These are phyloP conservation scores for Polysphondylium violaceum DNA, from an alignment of 78 protist genomes.

Conservation along the genomic window DNA sequence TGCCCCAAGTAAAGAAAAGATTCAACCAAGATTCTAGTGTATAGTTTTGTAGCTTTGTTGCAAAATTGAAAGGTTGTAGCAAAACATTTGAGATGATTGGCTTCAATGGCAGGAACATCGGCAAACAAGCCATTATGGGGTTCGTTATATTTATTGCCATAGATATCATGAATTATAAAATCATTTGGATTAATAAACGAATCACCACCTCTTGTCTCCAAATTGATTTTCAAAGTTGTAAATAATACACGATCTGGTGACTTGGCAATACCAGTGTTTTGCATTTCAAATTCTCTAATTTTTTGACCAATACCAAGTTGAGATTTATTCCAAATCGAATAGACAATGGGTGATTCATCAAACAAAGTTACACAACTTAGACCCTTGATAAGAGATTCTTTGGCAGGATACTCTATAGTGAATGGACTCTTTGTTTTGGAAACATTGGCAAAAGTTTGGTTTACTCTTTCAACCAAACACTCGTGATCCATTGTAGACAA, in stretches of 20 bases:
- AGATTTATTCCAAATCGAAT: constrained; percentile 54
- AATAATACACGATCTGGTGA: constrained; percentile 50
- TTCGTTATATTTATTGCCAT: constrained; percentile 17
- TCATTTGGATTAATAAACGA: constrained; percentile 18
- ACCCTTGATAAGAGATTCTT: constrained; percentile 57
- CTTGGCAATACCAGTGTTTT: no score
- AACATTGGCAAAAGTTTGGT: constrained; percentile 52
- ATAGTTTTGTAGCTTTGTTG: constrained; percentile 36
- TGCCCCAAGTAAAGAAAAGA: constrained; percentile 61
- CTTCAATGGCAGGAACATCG: not conserved
- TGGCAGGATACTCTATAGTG: constrained; percentile 61
- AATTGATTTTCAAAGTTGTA: constrained; percentile 13
- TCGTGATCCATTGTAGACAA: constrained; percentile 33
- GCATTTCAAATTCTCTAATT: no score
- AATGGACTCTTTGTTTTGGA: constrained; percentile 4
- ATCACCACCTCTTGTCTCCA: constrained; percentile 61
- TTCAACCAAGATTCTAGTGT: constrained; percentile 51
- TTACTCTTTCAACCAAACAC: constrained; percentile 52
- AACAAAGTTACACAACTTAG: constrained; percentile 21
- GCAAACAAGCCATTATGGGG: constrained; percentile 49
- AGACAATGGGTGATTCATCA: constrained; percentile 61
- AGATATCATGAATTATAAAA: constrained; percentile 20
- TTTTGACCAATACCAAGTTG: constrained; percentile 7
- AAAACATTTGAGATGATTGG: constrained; percentile 2
- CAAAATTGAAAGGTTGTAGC: constrained; percentile 20